Base-by-base conservation (phyloP, 306 rosid genomes). In the Rosa lucieae region DNA sequence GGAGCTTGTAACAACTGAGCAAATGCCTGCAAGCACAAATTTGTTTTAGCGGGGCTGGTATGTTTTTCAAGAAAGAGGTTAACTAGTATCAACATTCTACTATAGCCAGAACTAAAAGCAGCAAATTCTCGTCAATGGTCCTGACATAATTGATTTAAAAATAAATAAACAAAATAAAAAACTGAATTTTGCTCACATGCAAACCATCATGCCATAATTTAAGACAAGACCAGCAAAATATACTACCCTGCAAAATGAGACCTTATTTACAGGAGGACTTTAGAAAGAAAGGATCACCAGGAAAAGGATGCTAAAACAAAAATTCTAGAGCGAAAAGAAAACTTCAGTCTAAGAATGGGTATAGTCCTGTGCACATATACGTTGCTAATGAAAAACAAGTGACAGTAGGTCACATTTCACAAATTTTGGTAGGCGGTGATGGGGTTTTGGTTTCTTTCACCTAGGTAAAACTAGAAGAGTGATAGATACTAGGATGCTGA, bases 1-100 rank as follows among this genome's bases (percentile, higher is more conserved):
- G 99, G 98, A 80, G 96, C 94, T 90, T 74, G 94, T 58, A 95
- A 88, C 90, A 95, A 85, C 78, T 82, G 93, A 66, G 99, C 94
- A 84, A 95, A 95, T 40, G 99, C 96, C 99, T 95, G 90, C 52
- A 84, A 78, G 80, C 70, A 83, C 74, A 76, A 53, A 75, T 61
- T 12, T 35, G 17, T n/a, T 23, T 49, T 32, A 49, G 74, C 67
- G 47, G 49, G 5, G 29, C 67, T 42, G 73, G 10, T 26, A 49
- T 76, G 53, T 26, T 44, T 74, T 73, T 23, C 39, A 52, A 15
- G 42, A 72, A 69, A 47, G 53, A 8, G 56, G 0, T 21, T 74
- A 58, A 43, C 43, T 26, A 42, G 43, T 48, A 14, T 43, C 14
- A 43, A 42, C 52, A 46, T 55, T 21, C 40, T 20, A 56, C 44